Percentiles rank a stretch among this genome's conserved stretches.
Evolutionary conservation across 2,329 filamentous ascomycete species (phyloP).

Genomic region (Apiospora koreana): DNA sequence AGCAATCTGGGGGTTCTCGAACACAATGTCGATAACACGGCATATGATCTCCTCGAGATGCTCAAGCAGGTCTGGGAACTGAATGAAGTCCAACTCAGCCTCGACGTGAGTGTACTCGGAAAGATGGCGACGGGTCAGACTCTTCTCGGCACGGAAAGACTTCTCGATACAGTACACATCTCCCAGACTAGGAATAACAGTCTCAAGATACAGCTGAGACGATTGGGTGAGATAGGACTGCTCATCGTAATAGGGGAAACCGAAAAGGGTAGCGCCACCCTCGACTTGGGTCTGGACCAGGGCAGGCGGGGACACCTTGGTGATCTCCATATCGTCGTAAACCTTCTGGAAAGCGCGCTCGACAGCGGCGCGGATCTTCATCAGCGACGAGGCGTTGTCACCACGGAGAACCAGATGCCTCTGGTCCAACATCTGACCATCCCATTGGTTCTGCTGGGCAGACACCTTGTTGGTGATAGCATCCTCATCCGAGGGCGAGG

Average conservation of each 20-base stretch:
- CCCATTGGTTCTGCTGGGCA: conserved; percentile 48
- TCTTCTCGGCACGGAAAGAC: conserved; percentile 98
- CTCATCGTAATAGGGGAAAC: conserved; percentile 86
- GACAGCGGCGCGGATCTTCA: conserved; percentile 82
- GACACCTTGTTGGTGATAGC: conserved; percentile 80
- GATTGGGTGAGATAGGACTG: conserved; percentile 94
- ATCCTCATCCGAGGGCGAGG: conserved; percentile 83
- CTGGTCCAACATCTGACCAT: conserved; percentile 73
- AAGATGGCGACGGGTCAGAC: conserved; percentile 87
- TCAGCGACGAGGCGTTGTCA: conserved; percentile 79
- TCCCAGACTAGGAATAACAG: conserved; percentile 83
- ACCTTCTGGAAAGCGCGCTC: conserved; percentile 78
- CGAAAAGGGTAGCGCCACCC: conserved; percentile 88
- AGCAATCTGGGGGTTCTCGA: conserved; percentile 73
- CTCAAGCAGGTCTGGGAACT: conserved; percentile 81
- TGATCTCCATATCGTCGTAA: conserved; percentile 75
- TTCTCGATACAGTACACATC: conserved; percentile 98
- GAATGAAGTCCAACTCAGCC: conserved; percentile 94
- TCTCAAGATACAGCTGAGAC: conserved; percentile 96
- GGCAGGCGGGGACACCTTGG: conserved; percentile 85
- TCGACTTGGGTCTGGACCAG: conserved; percentile 96
- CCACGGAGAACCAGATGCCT: conserved; percentile 84
- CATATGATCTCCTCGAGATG: conserved; percentile 89
- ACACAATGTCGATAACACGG: conserved; percentile 75
- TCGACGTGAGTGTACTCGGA: conserved; percentile 98